Evolutionary conservation across 352 stramenopile species (phyloP), one percentile per base, ranked within the genome.

Genomic region (Blastocystis hominis): DNA sequence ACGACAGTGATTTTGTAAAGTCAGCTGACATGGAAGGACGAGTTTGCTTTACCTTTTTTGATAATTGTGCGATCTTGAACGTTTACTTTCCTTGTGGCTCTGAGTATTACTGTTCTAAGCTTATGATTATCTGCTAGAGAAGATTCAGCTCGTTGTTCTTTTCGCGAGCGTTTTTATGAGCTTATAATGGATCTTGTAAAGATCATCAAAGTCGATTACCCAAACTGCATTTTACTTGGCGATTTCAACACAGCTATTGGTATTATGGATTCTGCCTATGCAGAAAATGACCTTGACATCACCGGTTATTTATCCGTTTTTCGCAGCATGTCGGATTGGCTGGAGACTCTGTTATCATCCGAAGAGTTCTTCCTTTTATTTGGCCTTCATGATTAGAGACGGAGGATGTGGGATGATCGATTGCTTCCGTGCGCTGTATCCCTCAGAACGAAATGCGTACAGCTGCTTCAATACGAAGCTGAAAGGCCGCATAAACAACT

Each of bases 401-500:
- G 64, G 42, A 10, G 64, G 64, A 38, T 50, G 36, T 2, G 64
- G 64, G 42, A 68, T 96, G 47, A 89, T 95, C 24, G 93, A 96
- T 86, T 84, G 88, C 3, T 96, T 95, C 75, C 91, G 93, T 5
- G 89, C 92, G 89, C 91, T 95, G 5, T 90, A 96, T 86, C 93
- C 93, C 2, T 86, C 89, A 24, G 56, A 91, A 81, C 88, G 90
- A 3, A 93, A 93, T 75, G 93, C 93, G 13, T 96, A 92, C 80
- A 96, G 93, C 90, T 97, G 93, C 80, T 97, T 93, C 93, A 95
- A 91, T 81, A 95, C 91, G 15, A 86, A 93, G 77, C 95, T 93
- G 10, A 91, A 91, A 0, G 93, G 92, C 15, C 91, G 94, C 9
- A 90, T 94, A 87, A 96, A 93, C 87, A 97, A 97, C 89, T 96